Conservation (phyloP, 2,329 filamentous ascomycete genomes). For the Colletotrichum sp. region DNA sequence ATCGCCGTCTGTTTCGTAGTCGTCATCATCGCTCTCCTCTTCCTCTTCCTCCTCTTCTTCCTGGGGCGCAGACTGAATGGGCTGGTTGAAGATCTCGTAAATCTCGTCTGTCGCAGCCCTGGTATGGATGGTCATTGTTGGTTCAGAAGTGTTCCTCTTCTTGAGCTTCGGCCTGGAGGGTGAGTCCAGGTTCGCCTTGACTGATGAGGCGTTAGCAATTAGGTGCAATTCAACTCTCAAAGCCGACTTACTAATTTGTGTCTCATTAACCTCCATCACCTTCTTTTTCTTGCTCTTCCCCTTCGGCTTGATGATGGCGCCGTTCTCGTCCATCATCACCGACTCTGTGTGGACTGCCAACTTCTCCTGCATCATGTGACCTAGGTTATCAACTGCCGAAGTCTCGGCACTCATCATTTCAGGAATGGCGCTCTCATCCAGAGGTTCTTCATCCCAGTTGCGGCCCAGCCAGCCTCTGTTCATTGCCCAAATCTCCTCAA, state of each 20-base stretch:
- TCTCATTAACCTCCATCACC: slow-evolving; percentile 85
- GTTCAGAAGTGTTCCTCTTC: slow-evolving; percentile 76
- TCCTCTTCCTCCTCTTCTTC: slow-evolving; percentile 39
- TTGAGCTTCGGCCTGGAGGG: slow-evolving; percentile 84
- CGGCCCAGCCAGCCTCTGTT: slow-evolving; percentile 72
- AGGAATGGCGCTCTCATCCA: slow-evolving; percentile 5
- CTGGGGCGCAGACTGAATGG: slow-evolving; percentile 53
- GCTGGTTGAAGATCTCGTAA: slow-evolving; percentile 95
- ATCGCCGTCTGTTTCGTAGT: slow-evolving; percentile 74
- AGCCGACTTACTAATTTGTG: slow-evolving; percentile 80
- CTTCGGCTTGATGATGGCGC: slow-evolving; percentile 51
- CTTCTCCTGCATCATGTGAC: slow-evolving; percentile 36
- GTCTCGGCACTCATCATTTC: slow-evolving; percentile 14
- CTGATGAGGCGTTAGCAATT: slow-evolving; percentile 50
- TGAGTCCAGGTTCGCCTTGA: slow-evolving; percentile 92
- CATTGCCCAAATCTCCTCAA: slow-evolving; percentile 87
- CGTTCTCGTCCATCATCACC: slow-evolving; percentile 64
- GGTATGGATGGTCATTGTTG: slow-evolving; percentile 98
- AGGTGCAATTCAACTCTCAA: background rate
- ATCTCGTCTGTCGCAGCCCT: slow-evolving; percentile 96
- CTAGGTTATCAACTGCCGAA: slow-evolving; percentile 22
- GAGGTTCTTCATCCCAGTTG: slow-evolving; percentile 49
- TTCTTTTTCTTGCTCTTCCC: slow-evolving; percentile 74
- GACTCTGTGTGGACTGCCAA: slow-evolving; percentile 49
- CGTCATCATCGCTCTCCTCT: slow-evolving; percentile 64